Base-by-base conservation (phyloP, 768 basidiomycete species). In the Lactifluus piperatus region DNA sequence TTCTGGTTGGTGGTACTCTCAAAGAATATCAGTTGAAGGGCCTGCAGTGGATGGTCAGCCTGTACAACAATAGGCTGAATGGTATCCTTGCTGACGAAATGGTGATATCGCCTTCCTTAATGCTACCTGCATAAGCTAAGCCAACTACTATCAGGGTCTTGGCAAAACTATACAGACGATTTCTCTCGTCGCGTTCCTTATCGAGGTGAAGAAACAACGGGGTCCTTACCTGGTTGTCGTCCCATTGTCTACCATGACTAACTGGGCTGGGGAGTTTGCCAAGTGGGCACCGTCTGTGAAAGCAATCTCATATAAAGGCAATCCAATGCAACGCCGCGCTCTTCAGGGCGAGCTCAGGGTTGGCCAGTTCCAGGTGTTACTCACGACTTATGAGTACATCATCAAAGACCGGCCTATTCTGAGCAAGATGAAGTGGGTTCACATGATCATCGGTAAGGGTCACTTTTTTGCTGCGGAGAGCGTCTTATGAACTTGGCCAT, bases 361-460 rank as follows among this genome's bases (percentile, higher is more conserved):
- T 53, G 83, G 85, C 44, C 82, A 91, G 64, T 97, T 94, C 79
- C 91, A 95, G 67, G 94, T 97, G 24, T 73, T 97, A 54, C 72
- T 97, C 54, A 97, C 94, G 14, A 97, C 94, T 0, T 97, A 95
- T 69, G 94, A 97, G 69, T 97, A 97, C 68, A 93, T 97, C 71
- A 97, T 95, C 79, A 94, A 94, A 75, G 94, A 97, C 71, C 85
- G 91, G n/a, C 89, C 90, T 2, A 71, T 87, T 58, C 76, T 97
- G 32, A 84, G 86, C 72, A 93, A 94, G 75, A 81, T 93, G 66
- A 93, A 91, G 69, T 97, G 94, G 94, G 73, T 94, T 8, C 94
- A 97, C 70, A 95, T 94, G 91, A 95, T 97, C 71, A 94, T 97
- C 63, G 93, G 86, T 88, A 60, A 56, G 80, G 71, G 16, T n/a